phyloP scores from a whole-genome alignment of 768 basidiomycete species.

The Russula virescens region DNA sequence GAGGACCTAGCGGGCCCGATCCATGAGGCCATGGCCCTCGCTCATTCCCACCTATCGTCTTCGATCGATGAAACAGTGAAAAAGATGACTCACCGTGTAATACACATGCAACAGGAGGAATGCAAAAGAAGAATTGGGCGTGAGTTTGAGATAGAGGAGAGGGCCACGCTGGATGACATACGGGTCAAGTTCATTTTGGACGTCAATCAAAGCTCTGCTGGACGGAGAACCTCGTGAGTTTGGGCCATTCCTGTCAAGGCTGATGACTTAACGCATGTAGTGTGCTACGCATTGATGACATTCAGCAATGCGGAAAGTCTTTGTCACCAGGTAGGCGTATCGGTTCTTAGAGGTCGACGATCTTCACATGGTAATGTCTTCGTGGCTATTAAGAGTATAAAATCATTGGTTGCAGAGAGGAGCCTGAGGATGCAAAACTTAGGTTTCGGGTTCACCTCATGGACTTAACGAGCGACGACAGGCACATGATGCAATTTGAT shows the following conservation, averaged over 20 bases:
- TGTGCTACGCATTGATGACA: neutral
- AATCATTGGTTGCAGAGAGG: neutral
- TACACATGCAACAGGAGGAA: constrained; percentile 6
- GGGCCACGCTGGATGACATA: neutral
- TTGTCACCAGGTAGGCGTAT: neutral
- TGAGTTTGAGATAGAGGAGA: neutral
- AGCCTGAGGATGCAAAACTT: neutral
- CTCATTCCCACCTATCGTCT: neutral
- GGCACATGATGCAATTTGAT: constrained; percentile 2
- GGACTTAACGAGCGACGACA: constrained; percentile 2
- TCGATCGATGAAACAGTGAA: neutral
- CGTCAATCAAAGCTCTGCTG: neutral
- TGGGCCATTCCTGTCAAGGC: neutral
- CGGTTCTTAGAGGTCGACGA: too few species aligned
- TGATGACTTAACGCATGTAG: neutral
- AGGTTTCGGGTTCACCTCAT: neutral
- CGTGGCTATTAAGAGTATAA: neutral
- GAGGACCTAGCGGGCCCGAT: neutral
- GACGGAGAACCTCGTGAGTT: neutral
- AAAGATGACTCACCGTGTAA: neutral
- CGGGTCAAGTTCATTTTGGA: constrained; percentile 1
- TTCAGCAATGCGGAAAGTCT: neutral
- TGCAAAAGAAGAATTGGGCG: neutral
- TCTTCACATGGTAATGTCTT: neutral
- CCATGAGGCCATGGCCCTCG: neutral